These are phyloP conservation scores for Didymella pinodella DNA, from an alignment of 2,329 filamentous ascomycete species.

Conservation along the genomic window DNA sequence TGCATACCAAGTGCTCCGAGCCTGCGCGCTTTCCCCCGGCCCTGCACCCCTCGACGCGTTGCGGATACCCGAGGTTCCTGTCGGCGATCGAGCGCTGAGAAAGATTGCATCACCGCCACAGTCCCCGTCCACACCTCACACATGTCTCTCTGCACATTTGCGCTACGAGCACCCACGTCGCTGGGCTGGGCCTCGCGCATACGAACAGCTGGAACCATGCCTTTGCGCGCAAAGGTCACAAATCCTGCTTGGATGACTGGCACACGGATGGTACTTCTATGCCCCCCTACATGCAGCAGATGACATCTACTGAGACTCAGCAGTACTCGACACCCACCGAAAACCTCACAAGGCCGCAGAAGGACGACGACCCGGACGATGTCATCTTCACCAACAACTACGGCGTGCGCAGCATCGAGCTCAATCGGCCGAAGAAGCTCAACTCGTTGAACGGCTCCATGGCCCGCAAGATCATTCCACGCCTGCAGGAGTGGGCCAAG, in stretches of 20 bases:
- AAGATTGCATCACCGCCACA: slow-evolving; percentile 40
- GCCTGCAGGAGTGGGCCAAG: slow-evolving; percentile 91
- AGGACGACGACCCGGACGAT: slow-evolving; percentile 81
- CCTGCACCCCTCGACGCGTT: slow-evolving; percentile 8
- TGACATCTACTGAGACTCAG: slow-evolving; percentile 23
- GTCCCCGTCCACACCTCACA: slow-evolving; percentile 26
- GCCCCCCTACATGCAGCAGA: slow-evolving; percentile 1
- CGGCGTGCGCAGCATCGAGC: slow-evolving; percentile 88
- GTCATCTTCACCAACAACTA: slow-evolving; percentile 90
- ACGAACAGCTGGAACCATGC: slow-evolving; percentile 65
- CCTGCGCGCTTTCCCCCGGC: slow-evolving; percentile 2
- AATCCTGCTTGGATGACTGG: slow-evolving; percentile 63
- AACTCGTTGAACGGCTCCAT: slow-evolving; percentile 95
- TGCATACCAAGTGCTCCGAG: neutral
- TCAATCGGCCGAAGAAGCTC: slow-evolving; percentile 90
- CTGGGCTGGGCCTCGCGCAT: slow-evolving; percentile 50
- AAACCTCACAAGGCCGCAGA: slow-evolving; percentile 61
- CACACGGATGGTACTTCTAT: slow-evolving; percentile 58
- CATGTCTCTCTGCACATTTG: slow-evolving; percentile 57
- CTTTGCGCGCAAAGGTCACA: slow-evolving; percentile 78
- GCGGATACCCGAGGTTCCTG: slow-evolving; percentile 51
- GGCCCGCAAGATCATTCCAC: slow-evolving; percentile 90
- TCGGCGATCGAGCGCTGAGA: slow-evolving; percentile 34
- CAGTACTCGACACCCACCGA: slow-evolving; percentile 48
- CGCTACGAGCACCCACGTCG: slow-evolving; percentile 52